These are phyloP conservation scores for Friedmanniomyces simplex DNA, from an alignment of 495 filamentous ascomycete genomes.

Conservation along the genomic window DNA sequence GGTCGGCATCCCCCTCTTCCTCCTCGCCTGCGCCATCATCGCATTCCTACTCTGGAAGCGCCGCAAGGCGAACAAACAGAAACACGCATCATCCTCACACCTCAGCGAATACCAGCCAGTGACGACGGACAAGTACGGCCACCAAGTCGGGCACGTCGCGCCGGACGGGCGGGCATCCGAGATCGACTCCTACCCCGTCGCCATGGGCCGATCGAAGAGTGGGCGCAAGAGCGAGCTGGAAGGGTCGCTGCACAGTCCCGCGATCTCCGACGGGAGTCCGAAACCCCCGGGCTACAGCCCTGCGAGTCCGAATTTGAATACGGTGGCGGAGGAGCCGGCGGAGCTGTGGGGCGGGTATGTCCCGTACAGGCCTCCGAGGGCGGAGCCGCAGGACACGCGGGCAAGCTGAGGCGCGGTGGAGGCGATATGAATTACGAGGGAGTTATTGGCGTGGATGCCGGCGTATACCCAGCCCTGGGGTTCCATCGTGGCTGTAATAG, in stretches of 20 bases:
- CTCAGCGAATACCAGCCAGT: background rate
- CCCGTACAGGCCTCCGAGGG: slow-evolving; percentile 6
- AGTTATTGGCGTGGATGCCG: too few species aligned
- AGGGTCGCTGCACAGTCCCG: slow-evolving; percentile 9
- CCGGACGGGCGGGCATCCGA: slow-evolving; percentile 14
- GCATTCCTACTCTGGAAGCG: slow-evolving; percentile 5
- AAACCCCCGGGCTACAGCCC: slow-evolving; percentile 9
- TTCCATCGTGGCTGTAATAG: background rate
- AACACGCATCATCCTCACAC: background rate
- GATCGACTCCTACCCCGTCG: slow-evolving; percentile 16
- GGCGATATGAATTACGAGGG: background rate
- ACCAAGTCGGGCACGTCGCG: slow-evolving; percentile 10
- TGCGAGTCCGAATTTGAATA: background rate
- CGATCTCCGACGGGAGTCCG: background rate
- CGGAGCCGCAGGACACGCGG: background rate
- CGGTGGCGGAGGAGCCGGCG: slow-evolving; percentile 4
- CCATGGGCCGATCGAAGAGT: slow-evolving; percentile 1
- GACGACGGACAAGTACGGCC: slow-evolving; percentile 5
- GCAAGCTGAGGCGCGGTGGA: background rate
- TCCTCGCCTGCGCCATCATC: slow-evolving; percentile 2
- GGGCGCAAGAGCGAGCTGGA: slow-evolving; percentile 14
- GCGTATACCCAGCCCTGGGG: too few species aligned
- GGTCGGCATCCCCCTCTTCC: slow-evolving; percentile 16
- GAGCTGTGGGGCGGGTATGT: slow-evolving; percentile 22
- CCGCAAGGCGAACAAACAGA: background rate